Base-by-base conservation (phyloP, 1,139 yeast species). In the Magnusiomyces ingens region DNA sequence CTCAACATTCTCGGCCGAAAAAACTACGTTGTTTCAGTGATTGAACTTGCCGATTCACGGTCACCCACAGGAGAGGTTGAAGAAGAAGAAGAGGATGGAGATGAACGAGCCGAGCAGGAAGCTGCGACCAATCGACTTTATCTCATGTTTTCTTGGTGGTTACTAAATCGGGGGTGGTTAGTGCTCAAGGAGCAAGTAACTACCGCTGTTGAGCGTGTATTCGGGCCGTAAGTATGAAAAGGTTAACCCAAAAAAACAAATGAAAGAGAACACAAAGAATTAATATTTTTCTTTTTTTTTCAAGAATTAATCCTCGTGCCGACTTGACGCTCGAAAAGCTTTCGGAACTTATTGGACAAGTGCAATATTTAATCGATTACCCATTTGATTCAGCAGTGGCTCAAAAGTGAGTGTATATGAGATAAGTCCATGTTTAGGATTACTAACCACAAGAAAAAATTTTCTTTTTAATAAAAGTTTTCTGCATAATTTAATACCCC, bases 111-210 rank as follows among this genome's bases (percentile, higher is more conserved):
- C 51, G 64, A 65, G 53, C 60, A 62, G 52, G 67, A 60, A 32
- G 61, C 65, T 48, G 58, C 62, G 42, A 79, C 84, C 51, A 95
- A 89, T 66, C 91, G 93, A 63, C 85, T 90, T 54, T 93, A 87
- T 66, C 75, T 93, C 56, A 85, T 95, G 1, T 79, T 89, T 59
- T 83, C 91, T 60, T 93, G 98, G 97, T 93, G 97, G 96, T 71
- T 93, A 51, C 75, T 93, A 55, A 90, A 93, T 68, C 80, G 82
- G 60, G 98, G 98, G 1, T 89, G 94, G 93, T 66, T 74, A 41
- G 74, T 75, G 49, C 71, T 85, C 51, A 76, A 80, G 49, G 73
- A 76, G 49, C 69, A 77, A 40, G 79, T 89, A 37, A 81, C 81
- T 63, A 67, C 69, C 1, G 74, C 80, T 3, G 94, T 91, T 2